A percentile compares a stretch with the other conserved stretches of the same genome.
Conservation (phyloP, 129 eudicot genomes). For the Oenanthe sinensis region DNA sequence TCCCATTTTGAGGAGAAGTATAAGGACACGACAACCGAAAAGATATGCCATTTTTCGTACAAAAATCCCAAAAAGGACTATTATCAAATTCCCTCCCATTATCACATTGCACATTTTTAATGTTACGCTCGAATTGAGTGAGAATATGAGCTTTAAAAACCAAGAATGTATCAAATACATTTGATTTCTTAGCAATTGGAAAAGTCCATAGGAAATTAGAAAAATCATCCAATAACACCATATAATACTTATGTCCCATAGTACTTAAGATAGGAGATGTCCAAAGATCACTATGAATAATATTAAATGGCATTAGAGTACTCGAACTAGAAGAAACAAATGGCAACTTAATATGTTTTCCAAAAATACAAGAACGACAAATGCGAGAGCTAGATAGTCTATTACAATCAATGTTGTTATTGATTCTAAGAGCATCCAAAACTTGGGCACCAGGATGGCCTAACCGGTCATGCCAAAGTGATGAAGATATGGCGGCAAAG, state of each 20-base stretch:
- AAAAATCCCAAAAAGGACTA: not conserved
- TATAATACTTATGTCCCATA: too few species aligned
- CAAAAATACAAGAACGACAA: not conserved
- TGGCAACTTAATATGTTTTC: not conserved
- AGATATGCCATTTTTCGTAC: not conserved
- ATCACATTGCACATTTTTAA: slow-evolving; percentile 13
- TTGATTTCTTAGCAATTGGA: not conserved
- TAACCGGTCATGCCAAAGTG: too few species aligned
- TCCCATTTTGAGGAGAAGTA: slow-evolving; percentile 1
- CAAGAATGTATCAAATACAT: not conserved
- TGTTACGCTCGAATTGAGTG: not conserved
- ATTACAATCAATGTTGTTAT: not conserved
- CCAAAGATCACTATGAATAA: too few species aligned
- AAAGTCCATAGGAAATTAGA: not conserved
- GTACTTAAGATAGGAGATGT: too few species aligned
- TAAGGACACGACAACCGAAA: not conserved
- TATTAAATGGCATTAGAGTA: too few species aligned
- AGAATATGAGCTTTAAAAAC: not conserved
- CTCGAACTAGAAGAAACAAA: too few species aligned
- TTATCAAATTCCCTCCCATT: slow-evolving; percentile 13
- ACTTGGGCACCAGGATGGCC: not conserved
- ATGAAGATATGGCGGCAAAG: too few species aligned
- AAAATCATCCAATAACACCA: not conserved
- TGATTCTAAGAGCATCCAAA: not conserved
- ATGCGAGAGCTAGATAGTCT: not conserved